Percentiles rank a stretch among this genome's conserved stretches.
Conservation (phyloP, 1,284 basidiomycete species). For the Heterobasidion irregulare region DNA sequence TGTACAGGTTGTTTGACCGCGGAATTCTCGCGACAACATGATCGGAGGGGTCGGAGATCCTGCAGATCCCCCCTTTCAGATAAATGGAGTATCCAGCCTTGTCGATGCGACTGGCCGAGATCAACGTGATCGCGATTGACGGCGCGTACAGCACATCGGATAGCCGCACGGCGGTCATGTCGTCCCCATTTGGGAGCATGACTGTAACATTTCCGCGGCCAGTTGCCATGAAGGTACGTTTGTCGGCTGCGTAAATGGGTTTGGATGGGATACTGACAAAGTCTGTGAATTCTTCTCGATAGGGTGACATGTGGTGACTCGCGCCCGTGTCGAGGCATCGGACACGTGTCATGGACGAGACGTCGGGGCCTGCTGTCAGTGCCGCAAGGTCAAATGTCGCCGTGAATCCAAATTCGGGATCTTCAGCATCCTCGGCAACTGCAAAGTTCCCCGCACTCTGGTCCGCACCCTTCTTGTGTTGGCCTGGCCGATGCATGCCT, state of each 20-base stretch:
- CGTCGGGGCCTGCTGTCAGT: too few species aligned
- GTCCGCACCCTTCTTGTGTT: neutral
- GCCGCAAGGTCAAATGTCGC: neutral
- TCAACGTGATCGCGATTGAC: slow-evolving; percentile 23
- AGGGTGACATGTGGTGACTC: slow-evolving; percentile 1
- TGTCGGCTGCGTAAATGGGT: neutral
- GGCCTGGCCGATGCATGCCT: slow-evolving; percentile 1
- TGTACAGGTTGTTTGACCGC: slow-evolving; percentile 19
- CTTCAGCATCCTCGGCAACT: too few species aligned
- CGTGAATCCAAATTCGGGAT: neutral
- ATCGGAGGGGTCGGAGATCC: slow-evolving; percentile 12
- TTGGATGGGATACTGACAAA: neutral
- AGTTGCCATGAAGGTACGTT: neutral
- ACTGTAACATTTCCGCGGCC: neutral
- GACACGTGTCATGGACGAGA: too few species aligned
- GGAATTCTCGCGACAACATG: slow-evolving; percentile 17
- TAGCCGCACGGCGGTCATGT: neutral
- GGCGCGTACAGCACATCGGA: slow-evolving; percentile 23
- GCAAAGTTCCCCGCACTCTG: neutral
- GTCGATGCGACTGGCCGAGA: slow-evolving; percentile 22
- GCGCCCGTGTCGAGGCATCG: neutral
- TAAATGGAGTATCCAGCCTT: slow-evolving; percentile 14
- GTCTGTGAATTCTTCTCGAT: neutral
- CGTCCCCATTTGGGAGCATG: neutral
- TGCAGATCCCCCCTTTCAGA: slow-evolving; percentile 15